Evolutionary conservation across 768 basidiomycete genomes (phyloP), one percentile per base, ranked within the genome.

Genomic region (Leccinellum albellum): DNA sequence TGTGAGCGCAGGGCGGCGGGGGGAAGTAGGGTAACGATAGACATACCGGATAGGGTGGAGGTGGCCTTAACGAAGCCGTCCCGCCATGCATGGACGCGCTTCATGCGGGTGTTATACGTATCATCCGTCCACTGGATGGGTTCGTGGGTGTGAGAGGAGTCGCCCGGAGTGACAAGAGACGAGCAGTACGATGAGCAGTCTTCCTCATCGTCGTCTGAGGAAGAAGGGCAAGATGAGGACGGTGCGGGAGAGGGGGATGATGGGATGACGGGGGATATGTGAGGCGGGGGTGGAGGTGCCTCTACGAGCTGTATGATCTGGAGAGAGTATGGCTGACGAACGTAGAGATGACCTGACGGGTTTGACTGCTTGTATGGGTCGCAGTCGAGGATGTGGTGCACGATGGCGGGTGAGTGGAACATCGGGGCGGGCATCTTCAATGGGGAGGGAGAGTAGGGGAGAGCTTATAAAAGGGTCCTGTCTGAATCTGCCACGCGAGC

Each of bases 301-400:
- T 89, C 88, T 50, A 84, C 82, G 71, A 89, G 87, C 73, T 89
- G 82, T 51, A 90, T 89, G 74, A 88, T 83, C 68, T 85, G 81
- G 21, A 84, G 72, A 21, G 79, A 68, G 67, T 81, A 78, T 1
- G 78, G 81, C 56, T 81, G 76, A 63, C 76, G 70, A 60, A 79
- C 66, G 71, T 76, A 75, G 65, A 82, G 74, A 50, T 82, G 76
- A 59, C 69, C 63, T n/a, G 74, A 58, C 63, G 64, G 58, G 57
- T 70, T 68, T 42, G 40, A 13, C 40, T 42, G 40, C 55, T 79
- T 77, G 60, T 71, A 61, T 49, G 73, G 65, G 47, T 71, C 65
- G 60, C 70, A 68, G 64, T 68, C 60, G 54, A 67, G 62, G 47
- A 62, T 60, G 40, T 55, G 61, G 40, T 58, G 61, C 0, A 63